These are phyloP conservation scores for Colletotrichum paranaense DNA, from an alignment of 2,329 filamentous ascomycete genomes.

Conservation along the genomic window DNA sequence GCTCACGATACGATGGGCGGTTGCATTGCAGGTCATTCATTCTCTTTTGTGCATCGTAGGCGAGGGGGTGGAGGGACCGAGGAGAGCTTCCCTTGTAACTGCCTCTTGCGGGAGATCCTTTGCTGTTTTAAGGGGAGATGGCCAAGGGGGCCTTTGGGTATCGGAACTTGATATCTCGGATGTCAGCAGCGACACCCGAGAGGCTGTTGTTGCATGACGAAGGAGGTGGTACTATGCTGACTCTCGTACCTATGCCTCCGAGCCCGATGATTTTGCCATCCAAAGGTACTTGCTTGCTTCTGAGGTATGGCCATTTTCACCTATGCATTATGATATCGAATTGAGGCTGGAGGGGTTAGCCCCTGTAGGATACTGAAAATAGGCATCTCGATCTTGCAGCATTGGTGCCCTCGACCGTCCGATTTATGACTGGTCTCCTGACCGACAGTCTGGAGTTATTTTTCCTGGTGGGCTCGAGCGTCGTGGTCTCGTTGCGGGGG, in stretches of 20 bases:
- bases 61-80: constrained; percentile 6
- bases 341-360: background rate
- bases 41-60: constrained; percentile 15
- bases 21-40: constrained; percentile 19
- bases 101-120: constrained; percentile 23
- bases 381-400: constrained; percentile 1
- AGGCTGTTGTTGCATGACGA: constrained; percentile 9
- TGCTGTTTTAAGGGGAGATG: constrained; percentile 8
- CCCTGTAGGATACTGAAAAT: background rate
- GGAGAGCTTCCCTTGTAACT: constrained; percentile 9
- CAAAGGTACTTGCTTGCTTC: too few relatives aligned
- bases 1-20: constrained; percentile 21
- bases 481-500: constrained; percentile 9
- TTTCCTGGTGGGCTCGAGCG: constrained; percentile 4
- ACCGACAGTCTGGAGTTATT: constrained; percentile 12
- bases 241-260: background rate
- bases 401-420: background rate
- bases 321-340: background rate
- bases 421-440: constrained; percentile 20
- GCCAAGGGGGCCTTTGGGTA: constrained; percentile 7
- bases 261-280: constrained; percentile 6
- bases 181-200: constrained; percentile 14
- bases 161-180: constrained; percentile 14
- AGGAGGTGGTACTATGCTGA: background rate
- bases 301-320: background rate